These are phyloP conservation scores for Fusarium buxicola DNA, from an alignment of 2,329 filamentous ascomycete genomes.

Conservation along the genomic window DNA sequence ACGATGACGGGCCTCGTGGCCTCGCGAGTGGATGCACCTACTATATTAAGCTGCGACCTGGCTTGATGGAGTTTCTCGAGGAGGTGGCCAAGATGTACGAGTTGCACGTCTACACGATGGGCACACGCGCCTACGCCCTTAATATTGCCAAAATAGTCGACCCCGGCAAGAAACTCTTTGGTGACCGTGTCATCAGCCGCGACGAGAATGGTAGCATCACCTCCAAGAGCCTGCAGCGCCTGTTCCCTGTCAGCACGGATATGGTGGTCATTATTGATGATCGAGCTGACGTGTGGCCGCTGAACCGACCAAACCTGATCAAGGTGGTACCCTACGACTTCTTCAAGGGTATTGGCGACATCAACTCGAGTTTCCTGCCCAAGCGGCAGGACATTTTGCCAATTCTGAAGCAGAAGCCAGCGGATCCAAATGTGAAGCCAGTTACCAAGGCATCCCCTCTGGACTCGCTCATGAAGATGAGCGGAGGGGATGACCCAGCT, in stretches of 20 bases:
- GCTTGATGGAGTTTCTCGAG: constrained; percentile 82
- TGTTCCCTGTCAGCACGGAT: constrained; percentile 97
- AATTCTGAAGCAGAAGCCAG: constrained; percentile 38
- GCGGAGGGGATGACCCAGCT: constrained; percentile 74
- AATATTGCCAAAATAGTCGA: constrained; percentile 94
- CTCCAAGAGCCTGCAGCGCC: constrained; percentile 86
- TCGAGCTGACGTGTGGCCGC: constrained; percentile 92
- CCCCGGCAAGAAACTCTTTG: constrained; percentile 88
- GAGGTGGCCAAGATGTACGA: constrained; percentile 86
- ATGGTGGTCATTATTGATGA: constrained; percentile 99
- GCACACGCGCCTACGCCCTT: constrained; percentile 93
- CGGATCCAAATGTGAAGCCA: constrained; percentile 25
- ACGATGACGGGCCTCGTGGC: constrained; percentile 83
- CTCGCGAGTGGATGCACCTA: constrained; percentile 84
- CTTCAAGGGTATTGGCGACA: constrained; percentile 97
- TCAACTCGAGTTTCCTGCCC: constrained; percentile 96
- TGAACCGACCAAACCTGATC: constrained; percentile 91
- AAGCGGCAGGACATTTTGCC: constrained; percentile 72
- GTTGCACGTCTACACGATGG: constrained; percentile 99
- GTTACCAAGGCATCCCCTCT: constrained; percentile 60
- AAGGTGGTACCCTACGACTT: constrained; percentile 97
- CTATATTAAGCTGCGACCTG: constrained; percentile 97
- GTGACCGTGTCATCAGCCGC: constrained; percentile 92
- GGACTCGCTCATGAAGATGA: constrained; percentile 83
- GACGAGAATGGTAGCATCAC: constrained; percentile 96